Conservation (phyloP, 768 basidiomycete genomes). For the Tricholoma flavovirens region DNA sequence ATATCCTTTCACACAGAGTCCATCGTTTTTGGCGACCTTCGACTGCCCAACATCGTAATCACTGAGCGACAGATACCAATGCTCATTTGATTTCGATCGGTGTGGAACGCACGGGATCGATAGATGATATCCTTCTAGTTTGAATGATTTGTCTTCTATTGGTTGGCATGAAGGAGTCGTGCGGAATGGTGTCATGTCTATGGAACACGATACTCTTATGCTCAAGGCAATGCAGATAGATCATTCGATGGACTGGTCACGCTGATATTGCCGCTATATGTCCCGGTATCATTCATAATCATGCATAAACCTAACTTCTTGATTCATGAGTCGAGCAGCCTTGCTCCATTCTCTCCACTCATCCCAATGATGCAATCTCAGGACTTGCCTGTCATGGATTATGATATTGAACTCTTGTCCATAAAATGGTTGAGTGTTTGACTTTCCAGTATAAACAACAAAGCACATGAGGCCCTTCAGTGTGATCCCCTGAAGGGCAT, state of each 20-base stretch:
- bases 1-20: not conserved
- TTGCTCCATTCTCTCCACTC: too few relatives aligned
- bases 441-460: too few relatives aligned
- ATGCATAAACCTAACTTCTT: too few relatives aligned
- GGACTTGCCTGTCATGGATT: too few relatives aligned
- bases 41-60: not conserved
- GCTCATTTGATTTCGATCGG: not conserved
- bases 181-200: not conserved
- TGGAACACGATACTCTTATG: not conserved
- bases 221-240: not conserved
- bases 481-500: too few relatives aligned
- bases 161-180: not conserved
- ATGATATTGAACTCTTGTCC: too few relatives aligned
- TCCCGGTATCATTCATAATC: too few relatives aligned
- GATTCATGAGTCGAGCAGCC: too few relatives aligned
- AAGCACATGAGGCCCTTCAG: too few relatives aligned
- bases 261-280: too few relatives aligned
- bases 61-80: not conserved
- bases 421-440: too few relatives aligned
- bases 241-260: not conserved
- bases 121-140: not conserved
- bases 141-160: not conserved
- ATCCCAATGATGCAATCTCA: too few relatives aligned
- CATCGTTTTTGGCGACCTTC: not conserved
- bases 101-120: not conserved